phyloP scores from a whole-genome alignment of 192 early-diverging fungal genomes.

The Coemansia sp. region DNA sequence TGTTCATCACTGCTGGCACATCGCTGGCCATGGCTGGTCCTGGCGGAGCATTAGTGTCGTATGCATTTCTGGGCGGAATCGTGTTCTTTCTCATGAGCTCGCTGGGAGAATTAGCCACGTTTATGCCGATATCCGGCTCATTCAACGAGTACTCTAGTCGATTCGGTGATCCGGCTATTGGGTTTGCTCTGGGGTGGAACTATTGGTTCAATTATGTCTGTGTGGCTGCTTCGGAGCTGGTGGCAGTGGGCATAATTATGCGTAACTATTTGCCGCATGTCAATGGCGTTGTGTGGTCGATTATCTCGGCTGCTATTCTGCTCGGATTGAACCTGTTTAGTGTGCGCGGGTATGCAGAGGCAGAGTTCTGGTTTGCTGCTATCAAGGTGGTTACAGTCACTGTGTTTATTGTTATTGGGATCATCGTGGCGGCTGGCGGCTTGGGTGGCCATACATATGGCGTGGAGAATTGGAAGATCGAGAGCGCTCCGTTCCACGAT shows the following conservation, averaged over 20 bases:
- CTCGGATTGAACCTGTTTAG: slow-evolving; percentile 68
- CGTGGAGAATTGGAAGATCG: slow-evolving; percentile 64
- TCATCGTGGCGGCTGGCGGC: slow-evolving; percentile 65
- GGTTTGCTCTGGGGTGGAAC: slow-evolving; percentile 70
- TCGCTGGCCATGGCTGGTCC: slow-evolving; percentile 79
- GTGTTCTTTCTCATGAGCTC: slow-evolving; percentile 74
- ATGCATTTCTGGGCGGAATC: slow-evolving; percentile 63
- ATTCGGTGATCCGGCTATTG: slow-evolving; percentile 78
- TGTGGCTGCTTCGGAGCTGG: slow-evolving; percentile 77
- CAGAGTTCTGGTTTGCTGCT: slow-evolving; percentile 78
- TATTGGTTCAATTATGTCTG: slow-evolving; percentile 71
- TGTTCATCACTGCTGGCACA: slow-evolving; percentile 78
- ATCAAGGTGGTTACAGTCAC: slow-evolving; percentile 81
- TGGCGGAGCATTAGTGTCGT: slow-evolving; percentile 77
- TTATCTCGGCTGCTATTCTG: slow-evolving; percentile 61
- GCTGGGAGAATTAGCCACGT: slow-evolving; percentile 83
- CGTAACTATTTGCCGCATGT: slow-evolving; percentile 62
- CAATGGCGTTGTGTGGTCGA: slow-evolving; percentile 42
- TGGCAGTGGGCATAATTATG: slow-evolving; percentile 77
- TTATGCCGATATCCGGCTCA: slow-evolving; percentile 76
- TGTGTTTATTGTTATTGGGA: slow-evolving; percentile 77
- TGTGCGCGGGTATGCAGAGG: slow-evolving; percentile 83
- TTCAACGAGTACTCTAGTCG: slow-evolving; percentile 77
- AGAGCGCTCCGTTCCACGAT: slow-evolving; percentile 64
- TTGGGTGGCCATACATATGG: slow-evolving; percentile 60